Conservation (phyloP, 2,329 filamentous ascomycete species). For the Cladophialophora bantiana region DNA sequence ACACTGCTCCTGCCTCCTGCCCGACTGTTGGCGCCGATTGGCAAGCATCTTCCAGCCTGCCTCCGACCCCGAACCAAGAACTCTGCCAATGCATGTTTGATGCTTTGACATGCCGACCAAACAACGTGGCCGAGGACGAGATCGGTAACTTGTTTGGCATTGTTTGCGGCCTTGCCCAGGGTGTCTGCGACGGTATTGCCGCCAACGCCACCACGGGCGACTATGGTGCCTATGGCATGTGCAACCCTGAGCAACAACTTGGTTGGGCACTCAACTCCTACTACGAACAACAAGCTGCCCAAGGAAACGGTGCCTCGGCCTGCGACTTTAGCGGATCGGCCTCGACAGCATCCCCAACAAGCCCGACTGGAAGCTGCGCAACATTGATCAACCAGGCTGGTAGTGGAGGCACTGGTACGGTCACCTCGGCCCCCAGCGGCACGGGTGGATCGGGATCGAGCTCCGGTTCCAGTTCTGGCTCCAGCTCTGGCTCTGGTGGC, state of each 20-base stretch:
- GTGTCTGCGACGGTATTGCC: constrained; percentile 49
- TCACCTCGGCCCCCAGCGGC: constrained; percentile 49
- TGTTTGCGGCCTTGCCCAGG: constrained; percentile 49
- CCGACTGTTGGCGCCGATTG: constrained; percentile 71
- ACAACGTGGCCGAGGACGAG: constrained; percentile 63
- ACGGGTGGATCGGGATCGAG: constrained; percentile 39
- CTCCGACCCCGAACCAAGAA: constrained; percentile 77
- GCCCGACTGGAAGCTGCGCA: constrained; percentile 48
- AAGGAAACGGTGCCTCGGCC: constrained; percentile 46
- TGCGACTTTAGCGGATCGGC: constrained; percentile 55
- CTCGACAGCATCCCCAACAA: constrained; percentile 45
- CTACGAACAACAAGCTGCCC: constrained; percentile 49
- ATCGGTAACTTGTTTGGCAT: constrained; percentile 72
- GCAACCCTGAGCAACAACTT: constrained; percentile 51
- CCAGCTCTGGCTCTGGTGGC: constrained; percentile 42
- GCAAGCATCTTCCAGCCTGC: constrained; percentile 74
- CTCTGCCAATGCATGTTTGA: constrained; percentile 88
- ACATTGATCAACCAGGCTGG: constrained; percentile 51
- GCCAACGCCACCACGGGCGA: constrained; percentile 50
- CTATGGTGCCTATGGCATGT: constrained; percentile 58
- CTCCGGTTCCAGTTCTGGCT: constrained; percentile 33
- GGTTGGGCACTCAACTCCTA: constrained; percentile 55
- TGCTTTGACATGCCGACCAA: constrained; percentile 73
- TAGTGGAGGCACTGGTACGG: constrained; percentile 48
- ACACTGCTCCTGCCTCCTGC: constrained; percentile 73